Base-by-base conservation (phyloP, 306 rosid genomes). In the Clitoria ternatea region DNA sequence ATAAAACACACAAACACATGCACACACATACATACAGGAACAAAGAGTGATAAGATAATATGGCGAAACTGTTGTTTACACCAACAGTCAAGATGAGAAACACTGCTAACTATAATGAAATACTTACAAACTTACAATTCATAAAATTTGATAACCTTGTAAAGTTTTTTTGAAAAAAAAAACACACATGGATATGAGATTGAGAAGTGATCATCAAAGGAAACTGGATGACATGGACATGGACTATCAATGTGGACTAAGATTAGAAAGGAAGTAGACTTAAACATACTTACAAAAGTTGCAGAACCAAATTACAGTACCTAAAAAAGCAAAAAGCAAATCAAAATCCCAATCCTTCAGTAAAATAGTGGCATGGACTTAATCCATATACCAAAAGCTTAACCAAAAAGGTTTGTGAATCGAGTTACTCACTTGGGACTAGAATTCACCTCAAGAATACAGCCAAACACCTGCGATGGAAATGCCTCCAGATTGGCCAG, bases 401-500 rank as follows among this genome's bases (percentile, higher is more conserved):
- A 61, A 60, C 44, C 45, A 13, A 40, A 71, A n/a, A 61, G 27
- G 54, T 9, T 6, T 50, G 40, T 14, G 17, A 20, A 42, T 65
- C 17, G 8, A 40, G 66, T 70, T 84, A 80, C 88, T 81, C 57
- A 82, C 88, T 63, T 63, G 35, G 42, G 69, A 62, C 12, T 61
- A 24, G 65, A 66, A 33, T 81, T 56, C 36, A 54, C 81, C 64
- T 54, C 79, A 57, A n/a, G 43, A 71, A 81, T 35, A 79, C 75
- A 78, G 85, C 85, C 45, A 39, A 64, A 69, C 69, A 80, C 84
- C 83, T 82, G 86, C 89, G 47, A 35, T 68, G 86, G 83, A 62
- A 73, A 76, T 80, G 89, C 88, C 87, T 84, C 88, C 88, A 69
- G 69, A 74, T 73, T 53, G 80, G 76, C 62, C 77, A 86, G 53